Evolutionary conservation across 1,284 basidiomycete genomes (phyloP).

Genomic region (Earliella scabrosa): DNA sequence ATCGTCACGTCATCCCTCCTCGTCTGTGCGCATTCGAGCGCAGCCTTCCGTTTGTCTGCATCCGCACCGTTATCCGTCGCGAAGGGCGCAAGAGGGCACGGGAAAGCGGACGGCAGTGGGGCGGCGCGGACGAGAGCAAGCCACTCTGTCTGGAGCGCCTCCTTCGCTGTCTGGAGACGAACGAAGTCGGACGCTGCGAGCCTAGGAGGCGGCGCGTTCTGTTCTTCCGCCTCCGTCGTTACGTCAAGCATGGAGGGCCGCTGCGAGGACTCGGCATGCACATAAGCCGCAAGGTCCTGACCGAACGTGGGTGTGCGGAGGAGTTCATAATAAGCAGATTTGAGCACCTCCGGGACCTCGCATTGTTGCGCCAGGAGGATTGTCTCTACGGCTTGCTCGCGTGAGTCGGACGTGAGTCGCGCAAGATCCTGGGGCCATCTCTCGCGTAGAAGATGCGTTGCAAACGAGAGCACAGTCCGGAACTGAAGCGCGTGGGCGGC

Average conservation of each 20-base stretch:
- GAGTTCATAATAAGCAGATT: conserved; percentile 44
- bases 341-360: conserved; percentile 35
- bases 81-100: conserved; percentile 24
- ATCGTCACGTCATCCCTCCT: background rate
- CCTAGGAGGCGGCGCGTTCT: conserved; percentile 8
- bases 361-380: conserved; percentile 36
- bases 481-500: conserved; percentile 35
- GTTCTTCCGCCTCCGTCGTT: conserved; percentile 15
- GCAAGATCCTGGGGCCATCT: conserved; percentile 36
- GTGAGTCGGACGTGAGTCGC: background rate
- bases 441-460: conserved; percentile 30
- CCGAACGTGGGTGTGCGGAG: conserved; percentile 33
- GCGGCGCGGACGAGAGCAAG: conserved; percentile 22
- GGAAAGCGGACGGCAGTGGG: conserved; percentile 23
- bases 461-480: conserved; percentile 26
- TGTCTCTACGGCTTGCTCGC: conserved; percentile 34
- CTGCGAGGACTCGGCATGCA: conserved; percentile 10
- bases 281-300: conserved; percentile 21
- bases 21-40: conserved; percentile 16
- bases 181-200: conserved; percentile 26
- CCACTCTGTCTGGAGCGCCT: conserved; percentile 31
- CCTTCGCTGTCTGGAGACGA: conserved; percentile 27
- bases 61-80: background rate
- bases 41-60: background rate
- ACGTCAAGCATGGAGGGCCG: background rate